phyloP scores from a whole-genome alignment of 805 yeast genomes.

The Teunomyces lycoperdinae region DNA sequence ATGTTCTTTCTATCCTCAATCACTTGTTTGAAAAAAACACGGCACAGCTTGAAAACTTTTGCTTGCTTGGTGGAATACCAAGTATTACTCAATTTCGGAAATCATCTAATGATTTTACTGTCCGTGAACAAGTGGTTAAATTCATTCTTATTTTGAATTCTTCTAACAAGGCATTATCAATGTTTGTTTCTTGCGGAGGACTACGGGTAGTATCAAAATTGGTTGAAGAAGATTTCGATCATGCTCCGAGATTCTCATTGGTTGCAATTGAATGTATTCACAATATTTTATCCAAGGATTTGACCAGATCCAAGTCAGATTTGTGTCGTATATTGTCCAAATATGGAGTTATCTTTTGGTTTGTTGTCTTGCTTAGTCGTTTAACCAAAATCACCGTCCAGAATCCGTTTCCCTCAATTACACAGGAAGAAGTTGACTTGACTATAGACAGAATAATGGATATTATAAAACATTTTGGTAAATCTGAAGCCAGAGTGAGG shows the following conservation, averaged over 20 bases:
- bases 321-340: conserved; percentile 41
- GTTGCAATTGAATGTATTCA: conserved; percentile 37
- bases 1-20: conserved; percentile 34
- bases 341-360: conserved; percentile 43
- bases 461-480: conserved; percentile 42
- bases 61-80: conserved; percentile 45
- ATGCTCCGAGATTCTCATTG: conserved; percentile 35
- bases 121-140: conserved; percentile 35
- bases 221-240: conserved; percentile 45
- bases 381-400: conserved; percentile 18
- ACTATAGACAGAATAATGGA: conserved; percentile 32
- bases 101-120: conserved; percentile 25
- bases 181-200: conserved; percentile 48
- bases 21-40: conserved; percentile 27
- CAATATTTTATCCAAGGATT: conserved; percentile 31
- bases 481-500: conserved; percentile 46
- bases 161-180: conserved; percentile 35
- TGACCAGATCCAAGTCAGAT: conserved; percentile 40
- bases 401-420: conserved; percentile 2
- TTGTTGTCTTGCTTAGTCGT: conserved; percentile 37
- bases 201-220: conserved; percentile 42
- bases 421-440: conserved; percentile 1
- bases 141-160: conserved; percentile 30
- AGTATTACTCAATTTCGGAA: conserved; percentile 35
- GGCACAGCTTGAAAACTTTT: conserved; percentile 38